Conservation (phyloP, 192 early-diverging fungal species). For the Phycomyces blakesleeanus region DNA sequence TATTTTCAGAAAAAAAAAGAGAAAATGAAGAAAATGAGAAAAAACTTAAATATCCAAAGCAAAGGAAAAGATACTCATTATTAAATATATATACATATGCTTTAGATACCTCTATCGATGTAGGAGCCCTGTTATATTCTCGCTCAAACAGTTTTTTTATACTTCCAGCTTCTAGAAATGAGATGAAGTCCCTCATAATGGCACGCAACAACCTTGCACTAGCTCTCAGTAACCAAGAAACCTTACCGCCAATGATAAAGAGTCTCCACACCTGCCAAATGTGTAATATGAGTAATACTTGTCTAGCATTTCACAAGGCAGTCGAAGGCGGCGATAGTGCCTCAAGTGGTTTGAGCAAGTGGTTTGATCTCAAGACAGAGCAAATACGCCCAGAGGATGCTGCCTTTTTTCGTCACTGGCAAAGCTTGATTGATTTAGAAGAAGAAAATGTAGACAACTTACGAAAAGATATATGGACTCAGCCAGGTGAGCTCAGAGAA, state of each 20-base stretch:
- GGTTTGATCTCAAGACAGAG: constrained; percentile 61
- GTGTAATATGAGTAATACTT: constrained; percentile 64
- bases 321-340: constrained; percentile 62
- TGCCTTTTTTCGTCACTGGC: constrained; percentile 78
- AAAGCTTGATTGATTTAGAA: constrained; percentile 67
- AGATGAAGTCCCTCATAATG: constrained; percentile 70
- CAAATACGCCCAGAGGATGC: constrained; percentile 58
- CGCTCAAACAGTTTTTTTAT: constrained; percentile 60
- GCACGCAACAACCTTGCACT: constrained; percentile 71
- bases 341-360: constrained; percentile 50
- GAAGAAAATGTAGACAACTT: constrained; percentile 63
- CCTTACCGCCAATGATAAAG: constrained; percentile 70
- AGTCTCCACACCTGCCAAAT: constrained; percentile 57
- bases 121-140: constrained; percentile 78
- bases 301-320: constrained; percentile 68
- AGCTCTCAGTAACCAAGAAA: constrained; percentile 36
- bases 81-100: constrained; percentile 7
- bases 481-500: constrained; percentile 42
- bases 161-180: constrained; percentile 58
- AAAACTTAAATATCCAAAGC: background rate
- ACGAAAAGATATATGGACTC: constrained; percentile 67
- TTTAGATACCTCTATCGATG: constrained; percentile 59
- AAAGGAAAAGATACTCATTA: background rate
- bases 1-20: too few species aligned
- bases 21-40: background rate